A percentile compares a stretch with the other conserved stretches of the same genome.
Conservation (phyloP, 1,284 basidiomycete species). For the Cryptococcus deneoformans region DNA sequence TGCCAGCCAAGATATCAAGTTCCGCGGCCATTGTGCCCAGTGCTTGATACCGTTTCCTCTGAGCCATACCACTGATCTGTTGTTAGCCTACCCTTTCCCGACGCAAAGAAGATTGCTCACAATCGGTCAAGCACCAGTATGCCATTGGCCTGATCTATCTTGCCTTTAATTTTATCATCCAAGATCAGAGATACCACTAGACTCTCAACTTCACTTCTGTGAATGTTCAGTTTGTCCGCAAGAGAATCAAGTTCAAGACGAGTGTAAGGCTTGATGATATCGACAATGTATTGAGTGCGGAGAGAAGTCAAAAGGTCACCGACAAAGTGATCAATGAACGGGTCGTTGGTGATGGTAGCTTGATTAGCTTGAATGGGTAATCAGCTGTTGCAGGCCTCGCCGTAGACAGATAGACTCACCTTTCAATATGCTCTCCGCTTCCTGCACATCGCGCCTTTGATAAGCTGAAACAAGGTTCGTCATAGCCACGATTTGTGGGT, state of each 20-base stretch:
- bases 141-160: constrained; percentile 94
- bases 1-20: constrained; percentile 45
- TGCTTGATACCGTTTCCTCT: constrained; percentile 77
- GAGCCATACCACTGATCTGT: constrained; percentile 66
- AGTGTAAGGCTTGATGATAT: constrained; percentile 96
- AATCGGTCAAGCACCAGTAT: constrained; percentile 83
- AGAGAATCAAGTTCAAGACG: constrained; percentile 87
- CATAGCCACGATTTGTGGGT: constrained; percentile 97
- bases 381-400: neutral
- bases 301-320: constrained; percentile 75
- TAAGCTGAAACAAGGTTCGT: constrained; percentile 95
- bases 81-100: neutral
- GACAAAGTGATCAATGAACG: constrained; percentile 90
- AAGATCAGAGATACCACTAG: constrained; percentile 90
- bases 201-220: constrained; percentile 83
- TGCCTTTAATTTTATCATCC: constrained; percentile 90
- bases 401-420: constrained; percentile 52
- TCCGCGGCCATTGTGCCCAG: constrained; percentile 77
- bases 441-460: constrained; percentile 91
- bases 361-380: constrained; percentile 65
- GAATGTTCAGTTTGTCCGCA: constrained; percentile 91
- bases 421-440: constrained; percentile 89
- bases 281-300: constrained; percentile 93
- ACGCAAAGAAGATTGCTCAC: constrained; percentile 53
- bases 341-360: constrained; percentile 90